Conservation (phyloP, 164 flowering plant species). For the Vitis vinifera region DNA sequence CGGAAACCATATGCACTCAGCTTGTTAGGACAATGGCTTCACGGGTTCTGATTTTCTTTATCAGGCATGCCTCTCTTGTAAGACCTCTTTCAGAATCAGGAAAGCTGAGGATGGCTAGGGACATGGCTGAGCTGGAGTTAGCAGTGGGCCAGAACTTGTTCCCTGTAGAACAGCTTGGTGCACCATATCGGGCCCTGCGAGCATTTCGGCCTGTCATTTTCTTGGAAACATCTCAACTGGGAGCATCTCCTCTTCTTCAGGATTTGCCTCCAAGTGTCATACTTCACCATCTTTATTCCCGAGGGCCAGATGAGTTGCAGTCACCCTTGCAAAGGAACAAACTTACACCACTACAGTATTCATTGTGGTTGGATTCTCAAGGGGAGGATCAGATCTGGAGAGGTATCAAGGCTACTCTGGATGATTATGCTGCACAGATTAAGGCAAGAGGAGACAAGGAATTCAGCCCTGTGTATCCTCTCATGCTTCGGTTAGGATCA, state of each 20-base stretch:
- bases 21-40: constrained; percentile 89
- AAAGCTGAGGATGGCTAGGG: constrained; percentile 88
- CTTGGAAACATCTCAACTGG: constrained; percentile 85
- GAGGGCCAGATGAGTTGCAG: constrained; percentile 86
- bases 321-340: constrained; percentile 87
- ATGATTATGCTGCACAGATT: constrained; percentile 84
- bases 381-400: constrained; percentile 96
- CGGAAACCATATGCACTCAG: constrained; percentile 74
- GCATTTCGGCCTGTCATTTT: constrained; percentile 90
- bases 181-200: constrained; percentile 90
- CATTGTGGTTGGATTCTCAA: constrained; percentile 91
- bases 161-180: constrained; percentile 93
- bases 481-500: constrained; percentile 82
- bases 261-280: constrained; percentile 84
- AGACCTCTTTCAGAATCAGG: constrained; percentile 98
- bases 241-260: constrained; percentile 83
- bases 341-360: constrained; percentile 81
- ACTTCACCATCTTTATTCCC: constrained; percentile 91
- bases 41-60: constrained; percentile 72
- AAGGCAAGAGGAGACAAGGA: constrained; percentile 93
- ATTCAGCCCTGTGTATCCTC: constrained; percentile 87
- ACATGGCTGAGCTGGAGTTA: constrained; percentile 96
- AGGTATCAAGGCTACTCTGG: constrained; percentile 93
- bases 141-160: constrained; percentile 88
- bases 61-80: constrained; percentile 89